A percentile compares a stretch with the other conserved stretches of the same genome.
These are phyloP conservation scores for Trypanosomatidae sp. DNA, from an alignment of 208 protist genomes.

Conservation along the genomic window DNA sequence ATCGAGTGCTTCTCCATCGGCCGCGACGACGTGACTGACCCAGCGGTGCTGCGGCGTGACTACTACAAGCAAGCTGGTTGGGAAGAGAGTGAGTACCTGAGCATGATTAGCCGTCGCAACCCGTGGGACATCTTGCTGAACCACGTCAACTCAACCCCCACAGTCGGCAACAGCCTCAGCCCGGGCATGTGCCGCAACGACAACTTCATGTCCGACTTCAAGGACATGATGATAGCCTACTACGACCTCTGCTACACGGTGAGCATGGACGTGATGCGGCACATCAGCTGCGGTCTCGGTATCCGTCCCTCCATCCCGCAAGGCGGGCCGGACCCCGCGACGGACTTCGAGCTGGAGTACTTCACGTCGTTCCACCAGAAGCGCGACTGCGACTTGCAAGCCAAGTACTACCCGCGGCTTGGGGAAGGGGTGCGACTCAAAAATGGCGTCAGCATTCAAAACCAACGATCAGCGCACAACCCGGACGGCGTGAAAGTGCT, in stretches of 20 bases:
- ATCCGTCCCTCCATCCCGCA: conserved; percentile 73
- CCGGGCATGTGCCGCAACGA: conserved; percentile 35
- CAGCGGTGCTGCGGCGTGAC: conserved; percentile 53
- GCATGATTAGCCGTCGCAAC: conserved; percentile 72
- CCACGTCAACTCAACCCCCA: conserved; percentile 40
- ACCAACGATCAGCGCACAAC: conserved; percentile 54
- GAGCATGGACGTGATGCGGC: conserved; percentile 79
- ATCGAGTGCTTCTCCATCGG: conserved; percentile 91
- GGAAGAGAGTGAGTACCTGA: conserved; percentile 66
- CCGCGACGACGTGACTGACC: conserved; percentile 69
- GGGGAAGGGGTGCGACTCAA: conserved; percentile 41
- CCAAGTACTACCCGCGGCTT: conserved; percentile 84
- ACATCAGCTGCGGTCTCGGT: conserved; percentile 85
- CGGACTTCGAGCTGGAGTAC: conserved; percentile 79
- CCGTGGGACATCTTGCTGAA: conserved; percentile 81
- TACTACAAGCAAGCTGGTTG: conserved; percentile 78
- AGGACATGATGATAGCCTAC: conserved; percentile 85
- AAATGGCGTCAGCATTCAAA: conserved; percentile 57
- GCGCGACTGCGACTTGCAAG: conserved; percentile 83
- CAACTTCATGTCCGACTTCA: conserved; percentile 86
- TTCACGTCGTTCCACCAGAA: conserved; percentile 77
- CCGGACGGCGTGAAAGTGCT: conserved; percentile 74
- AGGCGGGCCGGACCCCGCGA: conserved; percentile 52
- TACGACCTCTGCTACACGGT: conserved; percentile 83
- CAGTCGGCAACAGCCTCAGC: background rate